Evolutionary conservation across 2,329 filamentous ascomycete genomes (phyloP).

Genomic region (Nemania sp.): DNA sequence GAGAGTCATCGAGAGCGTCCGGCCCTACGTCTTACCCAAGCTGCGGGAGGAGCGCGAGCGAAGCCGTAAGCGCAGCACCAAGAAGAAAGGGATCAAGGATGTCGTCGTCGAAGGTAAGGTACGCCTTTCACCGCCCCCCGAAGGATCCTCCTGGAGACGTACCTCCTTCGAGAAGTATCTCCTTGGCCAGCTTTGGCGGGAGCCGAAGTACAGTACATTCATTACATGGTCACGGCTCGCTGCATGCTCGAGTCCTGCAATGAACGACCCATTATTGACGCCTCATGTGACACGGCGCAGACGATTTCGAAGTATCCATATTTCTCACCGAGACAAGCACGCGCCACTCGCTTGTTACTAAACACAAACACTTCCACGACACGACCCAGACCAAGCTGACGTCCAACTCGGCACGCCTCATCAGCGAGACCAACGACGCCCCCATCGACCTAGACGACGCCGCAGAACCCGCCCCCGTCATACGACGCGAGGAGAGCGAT

Average conservation of each 20-base stretch:
- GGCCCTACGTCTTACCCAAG: constrained; percentile 86
- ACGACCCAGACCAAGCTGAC: constrained; percentile 56
- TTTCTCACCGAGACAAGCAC: constrained; percentile 87
- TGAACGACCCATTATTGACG: constrained; percentile 24
- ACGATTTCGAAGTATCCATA: constrained; percentile 94
- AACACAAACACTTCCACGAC: constrained; percentile 77
- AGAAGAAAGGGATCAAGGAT: constrained; percentile 85
- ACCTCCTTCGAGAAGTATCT: constrained; percentile 14
- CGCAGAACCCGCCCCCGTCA: constrained; percentile 42
- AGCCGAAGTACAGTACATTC: constrained; percentile 26
- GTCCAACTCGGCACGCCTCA: constrained; percentile 67
- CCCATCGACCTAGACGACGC: constrained; percentile 57
- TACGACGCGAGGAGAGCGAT: constrained; percentile 64
- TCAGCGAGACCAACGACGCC: constrained; percentile 57
- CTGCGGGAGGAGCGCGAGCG: constrained; percentile 74
- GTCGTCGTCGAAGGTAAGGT: constrained; percentile 73
- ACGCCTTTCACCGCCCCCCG: constrained; percentile 33
- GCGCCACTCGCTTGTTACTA: constrained; percentile 83
- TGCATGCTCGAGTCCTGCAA: constrained; percentile 20
- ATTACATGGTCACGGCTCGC: constrained; percentile 11
- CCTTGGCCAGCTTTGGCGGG: constrained; percentile 25
- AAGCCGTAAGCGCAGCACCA: constrained; percentile 65
- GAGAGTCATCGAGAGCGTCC: constrained; percentile 81
- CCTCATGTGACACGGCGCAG: constrained; percentile 50
- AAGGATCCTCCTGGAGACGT: constrained; percentile 26